A percentile compares a stretch with the other conserved stretches of the same genome.
These are phyloP conservation scores for Ceratonia siliqua DNA, from an alignment of 306 rosid species.

Conservation along the genomic window DNA sequence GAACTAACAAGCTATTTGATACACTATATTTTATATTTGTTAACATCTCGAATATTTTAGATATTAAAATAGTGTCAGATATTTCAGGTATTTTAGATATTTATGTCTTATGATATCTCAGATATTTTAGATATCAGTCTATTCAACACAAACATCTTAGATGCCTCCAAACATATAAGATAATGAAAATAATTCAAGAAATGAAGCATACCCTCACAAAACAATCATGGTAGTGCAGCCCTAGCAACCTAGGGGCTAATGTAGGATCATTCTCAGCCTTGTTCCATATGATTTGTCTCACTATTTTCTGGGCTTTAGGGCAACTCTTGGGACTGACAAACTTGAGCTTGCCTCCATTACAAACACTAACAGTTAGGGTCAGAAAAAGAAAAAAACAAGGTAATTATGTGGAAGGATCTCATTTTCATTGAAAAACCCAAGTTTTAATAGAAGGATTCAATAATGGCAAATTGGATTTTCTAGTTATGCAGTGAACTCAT, in stretches of 20 bases:
- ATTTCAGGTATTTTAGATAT: too few relatives aligned
- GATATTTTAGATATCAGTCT: too few relatives aligned
- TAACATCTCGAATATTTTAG: too few relatives aligned
- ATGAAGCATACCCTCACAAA: not conserved
- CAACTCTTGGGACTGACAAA: not conserved
- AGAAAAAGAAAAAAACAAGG: not conserved
- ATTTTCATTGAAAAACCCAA: not conserved
- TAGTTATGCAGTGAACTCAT: not conserved
- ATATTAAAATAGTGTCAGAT: too few relatives aligned
- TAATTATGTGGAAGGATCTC: not conserved
- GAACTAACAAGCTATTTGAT: too few relatives aligned
- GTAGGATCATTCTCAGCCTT: not conserved
- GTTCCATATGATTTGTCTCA: not conserved
- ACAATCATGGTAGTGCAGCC: conserved; percentile 2
- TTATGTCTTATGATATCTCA: too few relatives aligned
- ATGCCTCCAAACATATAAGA: too few relatives aligned
- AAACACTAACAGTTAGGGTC: not conserved
- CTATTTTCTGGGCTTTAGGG: not conserved
- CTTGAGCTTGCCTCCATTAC: not conserved
- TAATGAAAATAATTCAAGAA: too few relatives aligned
- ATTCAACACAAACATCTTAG: too few relatives aligned
- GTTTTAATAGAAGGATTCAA: not conserved
- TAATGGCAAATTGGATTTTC: not conserved
- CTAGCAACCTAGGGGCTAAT: not conserved
- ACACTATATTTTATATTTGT: too few relatives aligned